A percentile compares a stretch with the other conserved stretches of the same genome.
phyloP scores from a whole-genome alignment of 345 rosid species.

The Syzygium grande region DNA sequence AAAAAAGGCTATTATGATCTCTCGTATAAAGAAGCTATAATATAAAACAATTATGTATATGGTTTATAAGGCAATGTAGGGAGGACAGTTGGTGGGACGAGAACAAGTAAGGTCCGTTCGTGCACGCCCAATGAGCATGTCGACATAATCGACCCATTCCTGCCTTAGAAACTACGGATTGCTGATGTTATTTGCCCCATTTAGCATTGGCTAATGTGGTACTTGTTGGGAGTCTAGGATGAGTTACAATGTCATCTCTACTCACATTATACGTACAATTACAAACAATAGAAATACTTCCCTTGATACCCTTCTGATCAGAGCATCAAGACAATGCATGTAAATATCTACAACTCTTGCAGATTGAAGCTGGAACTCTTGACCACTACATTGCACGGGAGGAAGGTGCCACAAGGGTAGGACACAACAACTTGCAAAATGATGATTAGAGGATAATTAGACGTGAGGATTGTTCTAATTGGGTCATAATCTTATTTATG shows the following conservation, averaged over 20 bases:
- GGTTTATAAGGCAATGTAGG: neutral
- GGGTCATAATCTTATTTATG: neutral
- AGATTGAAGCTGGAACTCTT: neutral
- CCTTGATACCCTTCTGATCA: neutral
- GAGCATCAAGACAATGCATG: neutral
- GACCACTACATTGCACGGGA: neutral
- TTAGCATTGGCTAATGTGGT: neutral
- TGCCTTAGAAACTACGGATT: neutral
- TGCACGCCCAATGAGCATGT: neutral
- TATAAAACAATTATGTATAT: neutral
- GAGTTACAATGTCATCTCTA: neutral
- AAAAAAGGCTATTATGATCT: neutral
- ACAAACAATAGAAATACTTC: neutral
- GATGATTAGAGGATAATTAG: neutral
- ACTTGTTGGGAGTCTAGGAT: neutral
- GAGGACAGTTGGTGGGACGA: neutral
- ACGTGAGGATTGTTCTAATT: neutral
- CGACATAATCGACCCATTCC: neutral
- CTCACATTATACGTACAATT: neutral
- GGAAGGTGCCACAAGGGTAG: neutral
- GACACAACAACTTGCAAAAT: neutral
- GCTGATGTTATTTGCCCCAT: neutral
- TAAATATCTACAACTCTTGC: neutral
- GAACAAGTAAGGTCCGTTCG: neutral
- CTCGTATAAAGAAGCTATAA: neutral